Conservation (phyloP, 179 eudicot genomes). For the Silene coronaria region DNA sequence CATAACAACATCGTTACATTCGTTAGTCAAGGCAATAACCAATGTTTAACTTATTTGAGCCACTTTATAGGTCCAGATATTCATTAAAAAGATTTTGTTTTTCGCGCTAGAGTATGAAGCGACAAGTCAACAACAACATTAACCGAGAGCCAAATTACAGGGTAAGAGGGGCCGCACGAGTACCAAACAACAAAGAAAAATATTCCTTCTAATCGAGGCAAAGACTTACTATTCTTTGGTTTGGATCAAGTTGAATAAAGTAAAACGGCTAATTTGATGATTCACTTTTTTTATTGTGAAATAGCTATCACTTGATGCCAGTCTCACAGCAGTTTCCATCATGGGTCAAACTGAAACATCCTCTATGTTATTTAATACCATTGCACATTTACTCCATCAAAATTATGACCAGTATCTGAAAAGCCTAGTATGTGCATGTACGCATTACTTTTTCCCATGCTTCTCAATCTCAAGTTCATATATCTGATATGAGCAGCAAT, state of each 20-base stretch:
- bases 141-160: too few species aligned
- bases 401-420: background rate
- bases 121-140: too few species aligned
- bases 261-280: background rate
- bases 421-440: background rate
- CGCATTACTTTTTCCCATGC: background rate
- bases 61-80: slow-evolving; percentile 1
- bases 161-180: too few species aligned
- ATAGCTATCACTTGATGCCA: background rate
- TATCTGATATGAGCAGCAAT: background rate
- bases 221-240: background rate
- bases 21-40: slow-evolving; percentile 18
- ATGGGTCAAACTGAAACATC: background rate
- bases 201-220: background rate
- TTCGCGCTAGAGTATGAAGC: background rate
- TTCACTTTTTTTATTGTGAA: background rate
- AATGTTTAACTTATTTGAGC: background rate
- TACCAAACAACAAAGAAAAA: background rate
- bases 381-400: background rate
- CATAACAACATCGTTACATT: slow-evolving; percentile 9
- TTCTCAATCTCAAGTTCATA: background rate
- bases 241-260: background rate
- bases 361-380: background rate
- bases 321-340: background rate
- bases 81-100: background rate